Evolutionary conservation across 768 basidiomycete genomes (phyloP).

Genomic region (Kwoniella sp.): DNA sequence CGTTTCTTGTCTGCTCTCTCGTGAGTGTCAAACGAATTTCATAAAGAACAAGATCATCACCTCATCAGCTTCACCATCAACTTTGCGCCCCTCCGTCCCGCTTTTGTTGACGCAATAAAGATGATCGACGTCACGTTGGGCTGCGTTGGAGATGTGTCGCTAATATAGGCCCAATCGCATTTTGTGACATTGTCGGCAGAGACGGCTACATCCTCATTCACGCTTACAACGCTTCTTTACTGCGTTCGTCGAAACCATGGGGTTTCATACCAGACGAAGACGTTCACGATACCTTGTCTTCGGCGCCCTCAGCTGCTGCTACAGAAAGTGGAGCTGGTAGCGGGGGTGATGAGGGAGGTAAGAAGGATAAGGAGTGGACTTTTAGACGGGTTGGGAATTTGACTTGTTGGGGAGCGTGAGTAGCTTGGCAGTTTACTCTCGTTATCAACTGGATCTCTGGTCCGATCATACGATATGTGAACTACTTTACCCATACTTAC

Average conservation of each 20-base stretch:
- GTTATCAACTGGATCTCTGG: neutral
- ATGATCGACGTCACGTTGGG: too few species aligned
- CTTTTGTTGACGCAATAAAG: too few species aligned
- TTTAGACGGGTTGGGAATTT: slow-evolving; percentile 51
- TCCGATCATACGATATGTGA: too few species aligned
- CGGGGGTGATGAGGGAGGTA: slow-evolving; percentile 18
- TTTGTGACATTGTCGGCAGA: too few species aligned
- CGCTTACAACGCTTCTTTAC: slow-evolving; percentile 45
- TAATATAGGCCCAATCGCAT: too few species aligned
- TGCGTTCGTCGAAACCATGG: slow-evolving; percentile 44
- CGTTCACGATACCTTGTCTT: slow-evolving; percentile 47
- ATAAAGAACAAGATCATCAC: too few species aligned
- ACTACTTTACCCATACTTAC: neutral
- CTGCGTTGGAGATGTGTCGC: too few species aligned
- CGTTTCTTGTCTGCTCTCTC: slow-evolving; percentile 37
- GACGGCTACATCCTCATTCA: slow-evolving; percentile 50
- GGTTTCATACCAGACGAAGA: slow-evolving; percentile 50
- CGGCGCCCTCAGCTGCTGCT: neutral
- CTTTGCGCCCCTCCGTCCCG: too few species aligned
- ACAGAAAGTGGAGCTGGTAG: slow-evolving; percentile 8
- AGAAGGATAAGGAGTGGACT: slow-evolving; percentile 48
- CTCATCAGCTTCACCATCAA: too few species aligned
- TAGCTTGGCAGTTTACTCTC: slow-evolving; percentile 5
- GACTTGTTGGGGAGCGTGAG: slow-evolving; percentile 53
- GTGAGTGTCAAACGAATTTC: too few species aligned